Base-by-base conservation (phyloP, 2,329 filamentous ascomycete genomes). In the Phaeosphaeriaceae sp. region DNA sequence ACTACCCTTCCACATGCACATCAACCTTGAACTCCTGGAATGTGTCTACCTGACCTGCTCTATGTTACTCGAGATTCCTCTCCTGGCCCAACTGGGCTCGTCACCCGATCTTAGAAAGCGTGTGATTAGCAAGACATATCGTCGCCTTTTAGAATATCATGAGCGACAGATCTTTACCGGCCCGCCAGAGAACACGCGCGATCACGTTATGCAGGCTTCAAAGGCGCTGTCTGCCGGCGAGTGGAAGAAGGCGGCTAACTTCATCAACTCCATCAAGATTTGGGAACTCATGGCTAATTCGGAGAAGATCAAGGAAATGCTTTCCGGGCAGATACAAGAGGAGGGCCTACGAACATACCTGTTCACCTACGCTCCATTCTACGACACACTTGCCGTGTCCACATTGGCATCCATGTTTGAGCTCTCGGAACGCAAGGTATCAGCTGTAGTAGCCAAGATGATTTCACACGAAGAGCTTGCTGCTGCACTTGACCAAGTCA, bases 1-100 rank as follows among this genome's bases (percentile, higher is more conserved):
- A 79, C 84, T 99, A 62, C 94, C 94, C 30, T 99, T 99, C 87
- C 94, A 99, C 81, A 97, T 99, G 92, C 94, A 99, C 83, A 99
- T 99, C 82, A 99, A 99, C 82, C 84, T 99, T 43, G 94, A 99
- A 76, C 85, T 99, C 46, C 85, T 99, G 32, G 94, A 99, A 80
- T 97, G 94, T 71, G 93, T 97, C 55, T 99, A 99, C 80, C 84
- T 99, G 51, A 97, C 94, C 42, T 97, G 93, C 81, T 97, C 92
- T 78, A 99, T 99, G 94, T 88, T 99, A 60, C 85, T 99, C 48
- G 94, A 99, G 80, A 97, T 99, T 56, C 94, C 94, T 52, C 87
- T 97, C 38, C 87, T 99, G 63, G 95, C 94, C 40, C 94, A 97
- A 77, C 95, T 93, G 29, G 94, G 94, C 60, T 97, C 93, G 6